phyloP scores from a whole-genome alignment of 2,329 filamentous ascomycete species.

The Colletotrichum phormii region DNA sequence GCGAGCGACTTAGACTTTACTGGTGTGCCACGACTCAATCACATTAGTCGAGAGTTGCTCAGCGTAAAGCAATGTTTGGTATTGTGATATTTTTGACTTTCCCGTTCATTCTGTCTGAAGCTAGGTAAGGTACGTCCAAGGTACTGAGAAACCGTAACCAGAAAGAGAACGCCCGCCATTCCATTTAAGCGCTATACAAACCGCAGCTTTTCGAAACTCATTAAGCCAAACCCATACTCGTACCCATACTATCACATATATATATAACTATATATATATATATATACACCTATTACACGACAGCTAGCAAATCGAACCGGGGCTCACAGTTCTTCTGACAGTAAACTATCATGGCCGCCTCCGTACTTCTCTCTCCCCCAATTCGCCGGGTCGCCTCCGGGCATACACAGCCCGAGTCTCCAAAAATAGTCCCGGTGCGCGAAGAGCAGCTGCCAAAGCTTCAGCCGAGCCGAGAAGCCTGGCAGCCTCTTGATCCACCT shows the following conservation, averaged over 20 bases:
- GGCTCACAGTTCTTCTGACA: constrained; percentile 27
- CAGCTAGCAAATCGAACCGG: not conserved
- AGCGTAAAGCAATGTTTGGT: not conserved
- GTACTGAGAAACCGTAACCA: not conserved
- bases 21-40: not conserved
- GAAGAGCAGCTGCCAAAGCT: constrained; percentile 93
- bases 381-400: constrained; percentile 78
- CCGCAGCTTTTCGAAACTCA: not conserved
- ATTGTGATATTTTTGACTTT: not conserved
- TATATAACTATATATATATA: not conserved
- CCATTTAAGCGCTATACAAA: not conserved
- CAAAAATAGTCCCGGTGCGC: constrained; percentile 98
- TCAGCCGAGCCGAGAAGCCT: constrained; percentile 70
- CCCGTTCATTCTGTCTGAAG: not conserved
- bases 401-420: constrained; percentile 89
- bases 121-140: not conserved
- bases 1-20: not conserved
- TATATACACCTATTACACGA: not conserved
- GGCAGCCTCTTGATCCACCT: constrained; percentile 58
- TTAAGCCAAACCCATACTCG: not conserved
- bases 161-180: not conserved
- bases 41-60: not conserved
- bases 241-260: not conserved
- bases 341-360: constrained; percentile 31
- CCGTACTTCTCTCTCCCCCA: constrained; percentile 66